Evolutionary conservation across 2,329 filamentous ascomycete species (phyloP).

Genomic region (Mycogone perniciosa): DNA sequence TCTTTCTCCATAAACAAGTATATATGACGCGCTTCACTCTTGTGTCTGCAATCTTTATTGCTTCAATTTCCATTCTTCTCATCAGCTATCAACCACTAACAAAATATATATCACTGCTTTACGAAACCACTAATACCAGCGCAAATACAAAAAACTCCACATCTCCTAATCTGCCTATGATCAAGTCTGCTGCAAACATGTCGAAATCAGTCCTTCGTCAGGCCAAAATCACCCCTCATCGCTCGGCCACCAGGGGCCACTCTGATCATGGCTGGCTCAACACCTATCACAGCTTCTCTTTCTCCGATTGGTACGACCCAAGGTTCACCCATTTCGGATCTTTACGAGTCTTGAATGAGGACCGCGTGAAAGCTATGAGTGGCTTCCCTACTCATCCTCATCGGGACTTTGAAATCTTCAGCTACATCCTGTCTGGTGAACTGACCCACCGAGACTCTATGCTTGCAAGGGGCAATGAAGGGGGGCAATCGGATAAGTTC

Average conservation of each 20-base stretch:
- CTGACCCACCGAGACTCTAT: constrained; percentile 84
- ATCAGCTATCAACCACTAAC: constrained; percentile 21
- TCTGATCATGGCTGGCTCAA: constrained; percentile 83
- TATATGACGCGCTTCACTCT: constrained; percentile 34
- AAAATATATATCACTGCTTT: constrained; percentile 19
- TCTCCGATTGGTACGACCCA: constrained; percentile 66
- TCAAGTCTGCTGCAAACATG: constrained; percentile 44
- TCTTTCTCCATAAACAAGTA: constrained; percentile 21
- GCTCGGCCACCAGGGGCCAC: constrained; percentile 66
- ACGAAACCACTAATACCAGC: constrained; percentile 12
- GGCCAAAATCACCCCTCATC: constrained; percentile 69
- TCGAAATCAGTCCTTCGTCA: constrained; percentile 53
- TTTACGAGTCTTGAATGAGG: constrained; percentile 82
- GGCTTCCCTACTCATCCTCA: constrained; percentile 85
- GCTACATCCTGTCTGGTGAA: constrained; percentile 77
- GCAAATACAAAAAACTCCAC: constrained; percentile 10
- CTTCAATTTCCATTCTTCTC: constrained; percentile 33
- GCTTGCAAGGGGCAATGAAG: constrained; percentile 62
- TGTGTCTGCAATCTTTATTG: constrained; percentile 29
- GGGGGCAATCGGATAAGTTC: constrained; percentile 54
- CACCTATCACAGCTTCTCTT: constrained; percentile 80
- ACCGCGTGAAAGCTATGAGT: constrained; percentile 65
- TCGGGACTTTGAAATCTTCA: constrained; percentile 84
- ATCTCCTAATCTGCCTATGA: constrained; percentile 20
- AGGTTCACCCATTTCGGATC: constrained; percentile 63